phyloP scores from a whole-genome alignment of 1,139 yeast species.

The Wickerhamiella pararugosa region DNA sequence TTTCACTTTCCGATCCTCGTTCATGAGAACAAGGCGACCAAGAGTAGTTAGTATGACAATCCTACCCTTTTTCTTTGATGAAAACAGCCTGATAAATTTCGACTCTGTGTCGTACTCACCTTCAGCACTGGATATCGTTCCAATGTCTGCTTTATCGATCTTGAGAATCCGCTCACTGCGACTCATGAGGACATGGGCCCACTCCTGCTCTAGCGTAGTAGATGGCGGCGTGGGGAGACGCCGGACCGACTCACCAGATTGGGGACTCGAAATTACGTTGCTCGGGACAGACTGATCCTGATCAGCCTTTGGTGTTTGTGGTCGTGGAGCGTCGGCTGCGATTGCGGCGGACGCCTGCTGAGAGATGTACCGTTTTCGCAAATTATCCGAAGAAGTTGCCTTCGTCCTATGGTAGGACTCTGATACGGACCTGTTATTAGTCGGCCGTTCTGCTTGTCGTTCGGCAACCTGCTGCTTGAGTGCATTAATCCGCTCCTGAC shows the following conservation, averaged over 20 bases:
- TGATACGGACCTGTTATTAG: no score
- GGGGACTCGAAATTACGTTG: no score
- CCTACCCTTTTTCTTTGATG: slow-evolving; percentile 21
- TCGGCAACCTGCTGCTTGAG: slow-evolving; percentile 14
- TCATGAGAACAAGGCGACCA: slow-evolving; percentile 22
- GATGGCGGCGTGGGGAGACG: slow-evolving; percentile 39
- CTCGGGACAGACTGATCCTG: no score
- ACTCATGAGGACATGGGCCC: slow-evolving; percentile 44
- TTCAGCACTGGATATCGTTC: slow-evolving; percentile 13
- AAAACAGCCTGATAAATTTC: slow-evolving; percentile 21
- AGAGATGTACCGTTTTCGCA: no score
- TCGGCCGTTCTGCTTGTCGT: slow-evolving; percentile 1
- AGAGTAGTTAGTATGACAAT: slow-evolving; percentile 23
- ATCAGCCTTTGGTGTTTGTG: no score
- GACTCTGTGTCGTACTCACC: slow-evolving; percentile 15
- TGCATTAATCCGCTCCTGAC: slow-evolving; percentile 15
- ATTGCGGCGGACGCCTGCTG: no score
- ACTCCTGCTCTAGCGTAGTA: slow-evolving; percentile 49
- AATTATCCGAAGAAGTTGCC: no score
- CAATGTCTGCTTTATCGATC: slow-evolving; percentile 35
- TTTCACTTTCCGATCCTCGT: slow-evolving; percentile 22
- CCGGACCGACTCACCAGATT: slow-evolving; percentile 25
- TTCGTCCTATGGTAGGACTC: no score
- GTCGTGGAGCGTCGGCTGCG: no score
- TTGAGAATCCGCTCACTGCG: slow-evolving; percentile 58